Base-by-base conservation (phyloP, 257 asterid species). In the Rhazya stricta region DNA sequence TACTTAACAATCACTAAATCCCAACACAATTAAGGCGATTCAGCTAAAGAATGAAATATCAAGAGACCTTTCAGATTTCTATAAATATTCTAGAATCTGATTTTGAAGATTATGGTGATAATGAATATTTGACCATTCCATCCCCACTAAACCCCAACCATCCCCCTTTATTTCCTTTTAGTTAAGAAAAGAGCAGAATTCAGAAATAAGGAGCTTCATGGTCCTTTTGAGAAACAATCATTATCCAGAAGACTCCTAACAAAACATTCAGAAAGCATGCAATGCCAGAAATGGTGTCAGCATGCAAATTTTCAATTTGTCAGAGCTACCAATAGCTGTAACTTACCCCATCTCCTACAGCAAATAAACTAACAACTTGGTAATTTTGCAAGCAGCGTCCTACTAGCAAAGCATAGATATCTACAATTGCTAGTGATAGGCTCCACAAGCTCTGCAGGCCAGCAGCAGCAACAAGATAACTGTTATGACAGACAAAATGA, bases 321-420 rank as follows among this genome's bases (percentile, higher is more conserved):
- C 13, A 1, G 29, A 46, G 37, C 58, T 6, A 54, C 39, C 42
- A 50, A 67, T 36, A 72, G 53, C 0, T 27, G 74, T 39, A 76
- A 83, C 96, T 88, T 88, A 94, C 99, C 91, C 99, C 99, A 83
- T 94, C 98, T 82, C 99, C 99, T 67, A 94, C 76, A 73, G 99
- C 91, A 85, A 94, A 92, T 83, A 92, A 84, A 71, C 94, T 79
- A 79, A 94, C 92, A 66, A 82, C 80, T 72, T 80, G 82, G 80
- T 90, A 85, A 84, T 88, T 94, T 77, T 94, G 97, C 88, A 94
- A 76, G 80, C 91, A 83, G 51, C 97, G 91, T 73, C 97, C 97
- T 69, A 94, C 97, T 76, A 94, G 94, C 75, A 94, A 90, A 3
- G 97, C 98, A 84, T 94, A 91, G 72, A 84, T 86, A 79, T 94